Conservation (phyloP, 2,329 filamentous ascomycete species). For the Scleromitrula shiraiana region DNA sequence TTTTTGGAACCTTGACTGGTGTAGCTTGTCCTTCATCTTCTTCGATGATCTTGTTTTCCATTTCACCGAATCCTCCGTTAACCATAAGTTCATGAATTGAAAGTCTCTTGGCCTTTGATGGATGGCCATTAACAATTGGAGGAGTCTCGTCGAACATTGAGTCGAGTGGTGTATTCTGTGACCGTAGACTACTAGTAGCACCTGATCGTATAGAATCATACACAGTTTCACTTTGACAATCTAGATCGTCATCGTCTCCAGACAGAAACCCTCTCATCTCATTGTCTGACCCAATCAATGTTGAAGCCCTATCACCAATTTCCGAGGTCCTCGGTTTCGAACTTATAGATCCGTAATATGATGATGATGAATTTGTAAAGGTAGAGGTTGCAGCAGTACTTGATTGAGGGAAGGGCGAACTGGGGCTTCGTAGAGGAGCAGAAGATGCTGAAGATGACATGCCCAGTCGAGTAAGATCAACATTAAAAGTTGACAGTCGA, state of each 20-base stretch:
- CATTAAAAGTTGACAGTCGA: conserved; percentile 45
- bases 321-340: conserved; percentile 22
- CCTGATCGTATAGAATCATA: conserved; percentile 70
- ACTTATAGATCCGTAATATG: conserved; percentile 17
- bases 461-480: conserved; percentile 43
- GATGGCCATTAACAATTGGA: conserved; percentile 42
- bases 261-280: conserved; percentile 58
- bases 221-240: conserved; percentile 68
- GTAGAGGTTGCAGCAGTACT: conserved; percentile 29
- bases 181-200: conserved; percentile 57
- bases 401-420: conserved; percentile 26
- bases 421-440: conserved; percentile 21
- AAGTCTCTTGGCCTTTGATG: conserved; percentile 24
- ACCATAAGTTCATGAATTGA: conserved; percentile 27
- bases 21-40: conserved; percentile 52
- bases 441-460: conserved; percentile 34
- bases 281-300: conserved; percentile 61
- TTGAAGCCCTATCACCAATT: conserved; percentile 41
- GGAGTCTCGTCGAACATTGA: conserved; percentile 78
- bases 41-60: conserved; percentile 49
- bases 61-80: conserved; percentile 44
- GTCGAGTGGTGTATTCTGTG: conserved; percentile 64
- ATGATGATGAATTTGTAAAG: conserved; percentile 29
- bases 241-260: conserved; percentile 69
- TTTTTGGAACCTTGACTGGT: conserved; percentile 31